Evolutionary conservation across 495 filamentous ascomycete species (phyloP).

Genomic region (Astrothelium macrocarpum): DNA sequence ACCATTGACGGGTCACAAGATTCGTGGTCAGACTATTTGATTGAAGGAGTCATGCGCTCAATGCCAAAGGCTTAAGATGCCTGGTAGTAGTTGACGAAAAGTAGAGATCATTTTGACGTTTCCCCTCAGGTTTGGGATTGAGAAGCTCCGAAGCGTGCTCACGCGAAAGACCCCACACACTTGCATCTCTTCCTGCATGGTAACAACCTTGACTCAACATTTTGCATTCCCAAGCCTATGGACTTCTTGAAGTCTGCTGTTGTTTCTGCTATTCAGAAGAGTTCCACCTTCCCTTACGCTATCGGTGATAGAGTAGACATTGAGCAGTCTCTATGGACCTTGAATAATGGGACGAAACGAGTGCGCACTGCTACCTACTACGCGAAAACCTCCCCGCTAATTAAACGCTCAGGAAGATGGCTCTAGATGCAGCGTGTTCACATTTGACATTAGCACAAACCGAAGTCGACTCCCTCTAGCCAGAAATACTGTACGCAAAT

Average conservation of each 20-base stretch:
- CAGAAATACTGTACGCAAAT: constrained; percentile 83
- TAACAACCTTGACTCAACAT: neutral
- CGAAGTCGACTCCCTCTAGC: constrained; percentile 74
- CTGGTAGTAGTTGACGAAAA: too few species aligned
- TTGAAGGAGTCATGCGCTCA: too few species aligned
- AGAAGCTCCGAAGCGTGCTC: too few species aligned
- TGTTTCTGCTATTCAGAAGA: constrained; percentile 90
- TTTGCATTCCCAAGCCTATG: constrained; percentile 44
- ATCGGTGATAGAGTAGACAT: constrained; percentile 86
- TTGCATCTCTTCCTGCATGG: neutral
- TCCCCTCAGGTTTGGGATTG: too few species aligned
- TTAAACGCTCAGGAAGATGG: constrained; percentile 89
- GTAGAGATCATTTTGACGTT: too few species aligned
- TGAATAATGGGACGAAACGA: constrained; percentile 84
- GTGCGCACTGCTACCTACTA: constrained; percentile 45
- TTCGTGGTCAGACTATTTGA: too few species aligned
- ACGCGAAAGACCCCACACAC: neutral
- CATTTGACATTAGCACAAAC: constrained; percentile 76
- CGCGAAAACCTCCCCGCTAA: too few species aligned
- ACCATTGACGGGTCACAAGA: too few species aligned
- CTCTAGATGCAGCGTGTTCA: constrained; percentile 89
- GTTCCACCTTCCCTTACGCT: constrained; percentile 79
- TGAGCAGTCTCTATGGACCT: constrained; percentile 81
- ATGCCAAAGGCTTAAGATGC: too few species aligned
- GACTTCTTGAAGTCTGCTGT: constrained; percentile 97